phyloP scores from a whole-genome alignment of 495 filamentous ascomycete species.

The Lophiostoma macrostomum region DNA sequence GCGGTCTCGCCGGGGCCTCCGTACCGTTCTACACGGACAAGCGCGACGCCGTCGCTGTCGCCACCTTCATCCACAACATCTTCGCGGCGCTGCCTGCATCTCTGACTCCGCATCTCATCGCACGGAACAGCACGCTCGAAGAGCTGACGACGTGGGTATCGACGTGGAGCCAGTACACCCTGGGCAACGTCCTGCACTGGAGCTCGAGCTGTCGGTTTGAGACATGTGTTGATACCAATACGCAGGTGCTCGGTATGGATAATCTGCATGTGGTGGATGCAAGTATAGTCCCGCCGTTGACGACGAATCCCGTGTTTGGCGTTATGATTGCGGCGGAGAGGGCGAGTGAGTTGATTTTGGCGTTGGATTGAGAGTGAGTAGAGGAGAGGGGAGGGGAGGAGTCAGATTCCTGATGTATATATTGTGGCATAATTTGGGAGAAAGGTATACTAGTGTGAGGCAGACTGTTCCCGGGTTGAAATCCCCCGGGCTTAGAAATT shows the following conservation, averaged over 20 bases:
- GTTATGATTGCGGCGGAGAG: too few species aligned
- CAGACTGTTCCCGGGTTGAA: too few species aligned
- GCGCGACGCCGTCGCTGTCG: slow-evolving; percentile 42
- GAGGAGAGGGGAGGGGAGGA: too few species aligned
- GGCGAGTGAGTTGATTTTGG: too few species aligned
- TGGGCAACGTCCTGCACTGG: slow-evolving; percentile 45
- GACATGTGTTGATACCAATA: slow-evolving; percentile 7
- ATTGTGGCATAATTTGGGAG: too few species aligned
- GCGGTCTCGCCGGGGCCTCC: slow-evolving; percentile 39
- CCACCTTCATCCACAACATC: slow-evolving; percentile 43
- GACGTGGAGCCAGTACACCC: slow-evolving; percentile 40
- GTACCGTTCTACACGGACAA: slow-evolving; percentile 42
- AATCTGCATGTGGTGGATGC: slow-evolving; percentile 15
- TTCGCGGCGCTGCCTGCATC: slow-evolving; percentile 39
- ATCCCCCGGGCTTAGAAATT: too few species aligned
- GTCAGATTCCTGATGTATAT: too few species aligned
- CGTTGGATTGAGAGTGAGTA: too few species aligned
- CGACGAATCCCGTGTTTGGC: too few species aligned
- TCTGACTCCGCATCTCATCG: slow-evolving; percentile 42
- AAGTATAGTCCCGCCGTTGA: too few species aligned
- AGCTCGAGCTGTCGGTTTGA: slow-evolving; percentile 10
- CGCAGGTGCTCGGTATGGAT: neutral
- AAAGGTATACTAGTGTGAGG: too few species aligned
- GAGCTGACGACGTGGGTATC: slow-evolving; percentile 44
- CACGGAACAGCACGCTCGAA: slow-evolving; percentile 35